Percentiles rank a stretch among this genome's conserved stretches.
Evolutionary conservation across 805 yeast genomes (phyloP).

Genomic region (Starmera caribaea): DNA sequence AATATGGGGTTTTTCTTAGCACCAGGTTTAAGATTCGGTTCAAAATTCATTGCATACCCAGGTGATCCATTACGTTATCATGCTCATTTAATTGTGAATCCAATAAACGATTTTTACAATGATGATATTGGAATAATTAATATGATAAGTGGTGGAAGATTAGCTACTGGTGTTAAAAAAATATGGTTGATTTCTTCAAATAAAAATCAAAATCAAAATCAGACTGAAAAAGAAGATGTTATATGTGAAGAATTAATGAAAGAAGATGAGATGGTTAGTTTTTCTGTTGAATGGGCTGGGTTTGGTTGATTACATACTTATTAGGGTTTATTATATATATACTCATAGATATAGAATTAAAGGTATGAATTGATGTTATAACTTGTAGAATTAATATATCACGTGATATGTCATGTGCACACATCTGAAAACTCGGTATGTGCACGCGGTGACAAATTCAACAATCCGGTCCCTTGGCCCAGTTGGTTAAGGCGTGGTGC

Average conservation of each 20-base stretch:
- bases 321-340: too few species aligned
- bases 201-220: slow-evolving; percentile 1
- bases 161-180: slow-evolving; percentile 90
- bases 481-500: slow-evolving; percentile 30
- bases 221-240: slow-evolving; percentile 7
- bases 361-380: too few species aligned
- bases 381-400: too few species aligned
- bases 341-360: too few species aligned
- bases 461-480: slow-evolving; percentile 1
- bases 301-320: slow-evolving; percentile 69
- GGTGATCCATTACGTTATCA: slow-evolving; percentile 91
- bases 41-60: slow-evolving; percentile 81
- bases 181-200: slow-evolving; percentile 47
- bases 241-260: slow-evolving; percentile 1
- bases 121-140: slow-evolving; percentile 47
- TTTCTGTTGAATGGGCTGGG: slow-evolving; percentile 93
- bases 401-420: too few species aligned
- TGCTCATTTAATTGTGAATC: slow-evolving; percentile 68
- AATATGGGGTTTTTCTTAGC: slow-evolving; percentile 43
- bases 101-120: slow-evolving; percentile 32
- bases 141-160: slow-evolving; percentile 75
- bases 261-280: slow-evolving; percentile 31
- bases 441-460: too few species aligned
- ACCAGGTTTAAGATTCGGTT: slow-evolving; percentile 91
- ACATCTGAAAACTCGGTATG: too few species aligned